phyloP scores from a whole-genome alignment of 371 early-diverging fungal species.

The Umbelopsis sp. region DNA sequence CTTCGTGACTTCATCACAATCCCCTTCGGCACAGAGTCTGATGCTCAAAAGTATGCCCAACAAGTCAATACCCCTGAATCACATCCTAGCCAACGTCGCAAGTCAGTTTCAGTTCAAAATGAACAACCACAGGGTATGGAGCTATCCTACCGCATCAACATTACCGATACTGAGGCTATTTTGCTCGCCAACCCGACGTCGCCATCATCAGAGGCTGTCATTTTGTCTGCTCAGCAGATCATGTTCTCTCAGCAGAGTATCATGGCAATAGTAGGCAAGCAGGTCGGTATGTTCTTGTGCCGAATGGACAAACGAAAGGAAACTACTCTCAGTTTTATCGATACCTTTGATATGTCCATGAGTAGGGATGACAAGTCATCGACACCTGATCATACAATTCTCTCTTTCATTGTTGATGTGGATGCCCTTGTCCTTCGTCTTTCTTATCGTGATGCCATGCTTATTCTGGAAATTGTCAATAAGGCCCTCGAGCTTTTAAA shows the following conservation, averaged over 20 bases:
- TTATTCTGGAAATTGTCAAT: conserved; percentile 83
- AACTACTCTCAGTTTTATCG: conserved; percentile 84
- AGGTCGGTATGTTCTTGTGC: conserved; percentile 91
- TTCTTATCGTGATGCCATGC: conserved; percentile 83
- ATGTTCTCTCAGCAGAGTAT: conserved; percentile 79
- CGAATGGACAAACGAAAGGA: conserved; percentile 83
- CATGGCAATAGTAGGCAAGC: conserved; percentile 73
- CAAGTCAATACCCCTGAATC: background rate
- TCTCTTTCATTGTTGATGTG: conserved; percentile 56
- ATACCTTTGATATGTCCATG: conserved; percentile 82
- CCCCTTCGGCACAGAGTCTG: conserved; percentile 42
- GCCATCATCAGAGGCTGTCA: conserved; percentile 84
- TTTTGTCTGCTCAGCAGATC: conserved; percentile 80
- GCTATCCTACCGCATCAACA: conserved; percentile 71
- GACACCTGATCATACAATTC: conserved; percentile 46
- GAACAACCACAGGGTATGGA: conserved; percentile 30
- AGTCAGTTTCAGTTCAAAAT: background rate
- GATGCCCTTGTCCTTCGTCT: conserved; percentile 68
- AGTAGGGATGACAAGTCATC: conserved; percentile 25
- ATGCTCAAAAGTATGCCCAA: conserved; percentile 13
- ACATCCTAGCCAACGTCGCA: background rate
- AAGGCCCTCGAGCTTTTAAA: conserved; percentile 64
- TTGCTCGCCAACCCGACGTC: conserved; percentile 81
- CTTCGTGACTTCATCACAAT: conserved; percentile 71
- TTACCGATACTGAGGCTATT: conserved; percentile 87